Evolutionary conservation across 805 yeast species (phyloP).

Genomic region (Metschnikowia amazonensis): DNA sequence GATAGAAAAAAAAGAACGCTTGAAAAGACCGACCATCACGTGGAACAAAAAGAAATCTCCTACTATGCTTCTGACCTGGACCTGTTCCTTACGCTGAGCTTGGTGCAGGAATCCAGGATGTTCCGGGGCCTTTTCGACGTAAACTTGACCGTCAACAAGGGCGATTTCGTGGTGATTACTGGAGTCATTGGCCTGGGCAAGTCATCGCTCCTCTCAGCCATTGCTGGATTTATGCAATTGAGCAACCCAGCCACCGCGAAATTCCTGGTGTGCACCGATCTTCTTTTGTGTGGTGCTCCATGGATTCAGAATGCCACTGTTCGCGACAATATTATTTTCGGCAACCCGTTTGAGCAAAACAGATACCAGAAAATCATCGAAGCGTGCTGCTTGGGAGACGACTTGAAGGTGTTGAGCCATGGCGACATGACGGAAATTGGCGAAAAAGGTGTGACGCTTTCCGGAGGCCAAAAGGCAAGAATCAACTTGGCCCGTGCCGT

Average conservation of each 20-base stretch:
- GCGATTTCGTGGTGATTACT: conserved; percentile 40
- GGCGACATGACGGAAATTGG: conserved; percentile 43
- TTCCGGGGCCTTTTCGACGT: conserved; percentile 36
- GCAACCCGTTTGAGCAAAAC: conserved; percentile 27
- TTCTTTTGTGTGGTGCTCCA: conserved; percentile 35
- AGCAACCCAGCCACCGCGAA: conserved; percentile 25
- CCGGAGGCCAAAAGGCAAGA: conserved; percentile 46
- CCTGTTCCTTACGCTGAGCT: conserved; percentile 2
- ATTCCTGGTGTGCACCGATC: conserved; percentile 25
- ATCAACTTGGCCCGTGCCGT: conserved; percentile 43
- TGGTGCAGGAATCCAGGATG: conserved; percentile 4
- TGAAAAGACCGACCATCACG: background rate
- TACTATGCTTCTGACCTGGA: conserved; percentile 5
- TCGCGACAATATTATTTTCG: conserved; percentile 38
- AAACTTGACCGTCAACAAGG: conserved; percentile 26
- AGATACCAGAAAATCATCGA: conserved; percentile 28
- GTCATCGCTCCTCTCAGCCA: conserved; percentile 37
- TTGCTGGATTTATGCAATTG: conserved; percentile 39
- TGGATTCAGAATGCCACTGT: conserved; percentile 45
- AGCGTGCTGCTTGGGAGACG: conserved; percentile 42
- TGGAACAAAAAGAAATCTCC: background rate
- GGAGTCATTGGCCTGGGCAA: conserved; percentile 45
- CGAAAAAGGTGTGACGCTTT: conserved; percentile 42
- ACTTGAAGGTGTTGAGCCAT: conserved; percentile 32
- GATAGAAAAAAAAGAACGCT: conserved; percentile 13